Percentiles rank a stretch among this genome's conserved stretches.
These are phyloP conservation scores for Colletotrichum neosansevieriae DNA, from an alignment of 2,329 filamentous ascomycete species.

Conservation along the genomic window DNA sequence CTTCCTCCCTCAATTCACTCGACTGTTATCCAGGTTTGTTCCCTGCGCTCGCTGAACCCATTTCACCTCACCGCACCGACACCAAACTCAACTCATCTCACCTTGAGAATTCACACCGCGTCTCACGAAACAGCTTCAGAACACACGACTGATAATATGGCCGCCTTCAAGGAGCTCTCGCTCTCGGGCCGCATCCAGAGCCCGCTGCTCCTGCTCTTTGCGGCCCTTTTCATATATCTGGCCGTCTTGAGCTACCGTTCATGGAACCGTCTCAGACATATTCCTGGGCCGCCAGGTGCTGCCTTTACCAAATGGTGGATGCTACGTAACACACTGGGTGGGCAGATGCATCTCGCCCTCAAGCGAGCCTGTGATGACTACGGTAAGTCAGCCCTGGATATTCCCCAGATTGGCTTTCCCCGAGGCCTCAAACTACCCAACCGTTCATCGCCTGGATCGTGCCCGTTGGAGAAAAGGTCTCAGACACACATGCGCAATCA, in stretches of 20 bases:
- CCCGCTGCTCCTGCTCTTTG: slow-evolving; percentile 17
- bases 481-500: slow-evolving; percentile 40
- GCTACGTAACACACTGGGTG: slow-evolving; percentile 44
- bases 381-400: slow-evolving; percentile 27
- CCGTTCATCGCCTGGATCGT: slow-evolving; percentile 1
- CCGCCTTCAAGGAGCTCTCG: background rate
- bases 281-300: slow-evolving; percentile 51
- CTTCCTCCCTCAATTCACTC: background rate
- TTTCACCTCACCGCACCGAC: background rate
- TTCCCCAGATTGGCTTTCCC: background rate
- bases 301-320: slow-evolving; percentile 51
- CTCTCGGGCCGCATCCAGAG: slow-evolving; percentile 15
- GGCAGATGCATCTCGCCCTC: slow-evolving; percentile 42
- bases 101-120: background rate
- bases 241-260: slow-evolving; percentile 37
- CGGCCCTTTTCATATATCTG: slow-evolving; percentile 31
- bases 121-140: background rate
- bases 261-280: slow-evolving; percentile 51
- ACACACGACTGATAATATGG: slow-evolving; percentile 14
- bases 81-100: background rate
- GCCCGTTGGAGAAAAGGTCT: slow-evolving; percentile 21
- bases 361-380: slow-evolving; percentile 41
- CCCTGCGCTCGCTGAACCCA: too few species aligned
- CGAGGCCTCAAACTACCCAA: background rate
- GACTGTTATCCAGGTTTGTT: background rate